Evolutionary conservation across 768 basidiomycete species (phyloP).

Genomic region (Lactifluus piperatus): DNA sequence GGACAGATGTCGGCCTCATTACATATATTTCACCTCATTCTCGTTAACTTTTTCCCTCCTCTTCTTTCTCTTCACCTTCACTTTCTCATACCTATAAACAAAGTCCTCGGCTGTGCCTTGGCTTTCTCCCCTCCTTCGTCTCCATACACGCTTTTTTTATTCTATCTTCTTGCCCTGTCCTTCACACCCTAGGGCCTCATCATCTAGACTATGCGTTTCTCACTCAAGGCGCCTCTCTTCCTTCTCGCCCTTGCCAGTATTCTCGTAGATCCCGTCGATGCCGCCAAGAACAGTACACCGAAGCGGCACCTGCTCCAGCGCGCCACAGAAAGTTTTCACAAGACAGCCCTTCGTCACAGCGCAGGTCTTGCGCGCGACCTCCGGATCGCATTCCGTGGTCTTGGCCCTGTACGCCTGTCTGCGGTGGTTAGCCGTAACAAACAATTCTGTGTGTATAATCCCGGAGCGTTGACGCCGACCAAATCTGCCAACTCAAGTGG

Average conservation of each 20-base stretch:
- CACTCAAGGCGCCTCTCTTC: slow-evolving; percentile 24
- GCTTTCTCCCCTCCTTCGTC: slow-evolving; percentile 19
- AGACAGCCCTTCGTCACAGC: slow-evolving; percentile 48
- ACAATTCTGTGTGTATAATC: slow-evolving; percentile 20
- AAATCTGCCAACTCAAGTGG: not conserved
- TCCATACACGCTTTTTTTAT: not conserved
- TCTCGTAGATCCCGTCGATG: slow-evolving; percentile 25
- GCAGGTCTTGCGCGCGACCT: slow-evolving; percentile 59
- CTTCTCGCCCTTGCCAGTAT: slow-evolving; percentile 28
- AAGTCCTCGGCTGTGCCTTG: slow-evolving; percentile 19
- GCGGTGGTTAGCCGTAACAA: slow-evolving; percentile 13
- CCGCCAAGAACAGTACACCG: slow-evolving; percentile 18
- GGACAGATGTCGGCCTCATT: not conserved
- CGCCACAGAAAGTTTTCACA: slow-evolving; percentile 41
- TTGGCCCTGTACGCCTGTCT: slow-evolving; percentile 27
- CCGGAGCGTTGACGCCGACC: not conserved
- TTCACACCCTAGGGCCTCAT: not conserved
- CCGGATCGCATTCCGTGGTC: slow-evolving; percentile 50
- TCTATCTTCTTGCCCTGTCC: not conserved
- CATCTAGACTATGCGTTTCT: slow-evolving; percentile 9
- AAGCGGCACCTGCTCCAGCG: slow-evolving; percentile 32
- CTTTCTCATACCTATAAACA: not conserved
- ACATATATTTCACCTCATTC: not conserved
- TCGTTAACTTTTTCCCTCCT: not conserved
- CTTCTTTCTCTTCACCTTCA: not conserved